A percentile compares a stretch with the other conserved stretches of the same genome.
Evolutionary conservation across 352 stramenopile genomes (phyloP).

Genomic region (Blastocystis sp.): DNA sequence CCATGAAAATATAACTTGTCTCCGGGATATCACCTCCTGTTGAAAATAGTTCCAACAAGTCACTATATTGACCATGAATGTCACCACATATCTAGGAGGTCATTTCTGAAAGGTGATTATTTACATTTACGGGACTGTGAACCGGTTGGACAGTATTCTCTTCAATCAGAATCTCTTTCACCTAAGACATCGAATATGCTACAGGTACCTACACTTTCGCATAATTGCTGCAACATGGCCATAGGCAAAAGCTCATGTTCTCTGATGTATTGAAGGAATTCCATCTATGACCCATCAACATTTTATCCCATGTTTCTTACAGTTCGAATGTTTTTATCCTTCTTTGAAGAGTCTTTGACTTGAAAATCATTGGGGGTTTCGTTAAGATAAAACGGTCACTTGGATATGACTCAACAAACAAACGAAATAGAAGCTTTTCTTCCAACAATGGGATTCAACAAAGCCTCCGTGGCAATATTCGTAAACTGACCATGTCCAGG

Average conservation of each 20-base stretch:
- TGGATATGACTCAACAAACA: conserved; percentile 25
- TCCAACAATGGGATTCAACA: conserved; percentile 39
- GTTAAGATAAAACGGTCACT: too few relatives aligned
- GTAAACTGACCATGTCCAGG: neutral
- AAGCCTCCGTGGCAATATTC: neutral
- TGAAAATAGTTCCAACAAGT: conserved; percentile 70
- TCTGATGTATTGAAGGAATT: conserved; percentile 46
- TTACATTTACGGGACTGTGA: conserved; percentile 77
- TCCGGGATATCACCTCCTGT: conserved; percentile 68
- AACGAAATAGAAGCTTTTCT: neutral
- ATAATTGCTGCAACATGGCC: conserved; percentile 44
- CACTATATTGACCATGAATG: conserved; percentile 73
- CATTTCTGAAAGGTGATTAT: neutral
- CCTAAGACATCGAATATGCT: conserved; percentile 62
- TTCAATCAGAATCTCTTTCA: conserved; percentile 61
- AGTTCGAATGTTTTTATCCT: too few relatives aligned
- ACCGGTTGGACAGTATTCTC: conserved; percentile 73
- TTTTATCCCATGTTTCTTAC: too few relatives aligned
- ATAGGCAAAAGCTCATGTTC: conserved; percentile 37
- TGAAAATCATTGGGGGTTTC: too few relatives aligned
- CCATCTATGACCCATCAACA: neutral
- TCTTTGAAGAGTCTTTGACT: too few relatives aligned
- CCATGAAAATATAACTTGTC: conserved; percentile 73
- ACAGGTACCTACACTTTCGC: neutral
- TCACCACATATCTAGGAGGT: conserved; percentile 66